phyloP scores from a whole-genome alignment of 2,329 filamentous ascomycete genomes.

The Arthrobotrys entomopaga region DNA sequence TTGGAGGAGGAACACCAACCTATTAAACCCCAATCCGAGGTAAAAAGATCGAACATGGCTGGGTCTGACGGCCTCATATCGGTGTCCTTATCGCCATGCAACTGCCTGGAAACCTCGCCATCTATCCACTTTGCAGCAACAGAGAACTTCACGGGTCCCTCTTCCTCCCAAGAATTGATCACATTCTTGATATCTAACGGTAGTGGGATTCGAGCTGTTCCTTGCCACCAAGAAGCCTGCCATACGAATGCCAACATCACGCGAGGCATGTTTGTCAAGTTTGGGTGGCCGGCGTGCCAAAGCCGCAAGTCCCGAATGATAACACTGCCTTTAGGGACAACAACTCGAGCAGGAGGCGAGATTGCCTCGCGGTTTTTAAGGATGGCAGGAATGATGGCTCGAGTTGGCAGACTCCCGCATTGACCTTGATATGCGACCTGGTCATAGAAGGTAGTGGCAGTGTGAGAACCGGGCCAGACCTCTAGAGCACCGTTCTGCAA shows the following conservation, averaged over 20 bases:
- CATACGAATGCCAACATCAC: conserved; percentile 67
- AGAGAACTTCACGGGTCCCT: conserved; percentile 1
- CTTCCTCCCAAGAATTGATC: conserved; percentile 13
- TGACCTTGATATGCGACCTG: conserved; percentile 36
- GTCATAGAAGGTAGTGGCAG: conserved; percentile 18
- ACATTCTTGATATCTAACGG: not conserved
- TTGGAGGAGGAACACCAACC: not conserved
- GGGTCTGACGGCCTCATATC: conserved; percentile 1
- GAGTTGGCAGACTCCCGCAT: conserved; percentile 66
- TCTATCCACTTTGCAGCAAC: conserved; percentile 20
- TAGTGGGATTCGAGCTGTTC: conserved; percentile 14
- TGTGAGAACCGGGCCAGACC: conserved; percentile 64
- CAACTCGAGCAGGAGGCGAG: conserved; percentile 66
- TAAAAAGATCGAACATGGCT: not conserved
- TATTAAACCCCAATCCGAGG: not conserved
- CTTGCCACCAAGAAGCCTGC: conserved; percentile 27
- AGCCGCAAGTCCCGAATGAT: conserved; percentile 70
- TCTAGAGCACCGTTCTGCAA: conserved; percentile 65
- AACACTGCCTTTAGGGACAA: conserved; percentile 68
- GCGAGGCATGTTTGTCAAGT: conserved; percentile 65
- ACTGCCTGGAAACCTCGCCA: conserved; percentile 4
- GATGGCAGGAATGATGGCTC: conserved; percentile 64
- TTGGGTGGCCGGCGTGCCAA: conserved; percentile 74
- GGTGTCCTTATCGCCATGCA: conserved; percentile 4
- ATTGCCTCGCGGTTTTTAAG: conserved; percentile 62